phyloP scores from a whole-genome alignment of 768 basidiomycete species.

The Crepidotus variabilis region DNA sequence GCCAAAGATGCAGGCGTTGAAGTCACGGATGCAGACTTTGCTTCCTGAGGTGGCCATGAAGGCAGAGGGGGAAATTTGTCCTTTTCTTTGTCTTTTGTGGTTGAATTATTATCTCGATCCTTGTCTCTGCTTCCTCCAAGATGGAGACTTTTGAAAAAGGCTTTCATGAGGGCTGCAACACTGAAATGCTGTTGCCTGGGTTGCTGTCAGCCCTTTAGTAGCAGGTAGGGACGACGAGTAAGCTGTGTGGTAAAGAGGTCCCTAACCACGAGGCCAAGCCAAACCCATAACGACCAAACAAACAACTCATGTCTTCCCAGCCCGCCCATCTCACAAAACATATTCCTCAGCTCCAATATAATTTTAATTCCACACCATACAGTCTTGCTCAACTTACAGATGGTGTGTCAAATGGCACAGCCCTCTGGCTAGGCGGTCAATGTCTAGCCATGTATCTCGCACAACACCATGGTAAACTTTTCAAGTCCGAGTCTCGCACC shows the following conservation, averaged over 20 bases:
- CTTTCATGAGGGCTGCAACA: slow-evolving; percentile 56
- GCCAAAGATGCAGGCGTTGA: slow-evolving; percentile 42
- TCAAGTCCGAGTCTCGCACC: slow-evolving; percentile 18
- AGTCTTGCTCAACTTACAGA: slow-evolving; percentile 54
- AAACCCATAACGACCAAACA: slow-evolving; percentile 25
- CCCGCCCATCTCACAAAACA: slow-evolving; percentile 71
- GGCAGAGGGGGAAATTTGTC: slow-evolving; percentile 71
- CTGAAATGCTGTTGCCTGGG: neutral
- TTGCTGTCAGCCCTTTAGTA: slow-evolving; percentile 6
- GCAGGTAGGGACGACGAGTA: slow-evolving; percentile 6
- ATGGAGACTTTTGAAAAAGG: slow-evolving; percentile 76
- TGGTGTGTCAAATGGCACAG: slow-evolving; percentile 71
- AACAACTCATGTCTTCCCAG: slow-evolving; percentile 22
- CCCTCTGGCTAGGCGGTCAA: slow-evolving; percentile 83
- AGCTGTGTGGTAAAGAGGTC: slow-evolving; percentile 5
- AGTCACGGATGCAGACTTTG: slow-evolving; percentile 27
- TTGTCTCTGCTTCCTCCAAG: slow-evolving; percentile 64
- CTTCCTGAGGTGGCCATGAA: slow-evolving; percentile 58
- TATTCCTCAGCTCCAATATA: slow-evolving; percentile 40
- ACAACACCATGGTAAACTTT: slow-evolving; percentile 26
- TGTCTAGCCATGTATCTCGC: slow-evolving; percentile 63
- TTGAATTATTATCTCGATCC: slow-evolving; percentile 44
- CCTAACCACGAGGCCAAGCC: slow-evolving; percentile 22
- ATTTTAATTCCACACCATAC: slow-evolving; percentile 36
- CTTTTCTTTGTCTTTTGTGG: slow-evolving; percentile 63